phyloP scores from a whole-genome alignment of 2,329 filamentous ascomycete species.

The Paraconiothyrium sp. region DNA sequence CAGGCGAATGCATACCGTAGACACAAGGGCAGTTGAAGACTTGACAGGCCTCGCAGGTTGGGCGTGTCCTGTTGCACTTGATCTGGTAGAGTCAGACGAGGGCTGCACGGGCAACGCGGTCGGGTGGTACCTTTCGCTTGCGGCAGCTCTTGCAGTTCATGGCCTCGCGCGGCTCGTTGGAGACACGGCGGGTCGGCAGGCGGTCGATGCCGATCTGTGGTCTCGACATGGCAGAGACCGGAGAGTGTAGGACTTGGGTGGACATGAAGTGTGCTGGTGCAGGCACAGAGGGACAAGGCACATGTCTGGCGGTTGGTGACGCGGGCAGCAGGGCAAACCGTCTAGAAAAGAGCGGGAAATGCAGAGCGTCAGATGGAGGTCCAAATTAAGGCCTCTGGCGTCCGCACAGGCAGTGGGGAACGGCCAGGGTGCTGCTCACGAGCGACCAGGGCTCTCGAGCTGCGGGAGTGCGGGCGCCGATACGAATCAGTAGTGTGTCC shows the following conservation, averaged over 20 bases:
- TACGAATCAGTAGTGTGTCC: slow-evolving; percentile 36
- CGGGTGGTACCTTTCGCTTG: slow-evolving; percentile 79
- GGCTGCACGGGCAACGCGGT: slow-evolving; percentile 16
- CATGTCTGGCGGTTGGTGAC: slow-evolving; percentile 42
- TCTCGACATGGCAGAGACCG: slow-evolving; percentile 67
- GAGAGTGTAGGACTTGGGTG: slow-evolving; percentile 41
- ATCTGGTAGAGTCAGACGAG: slow-evolving; percentile 66
- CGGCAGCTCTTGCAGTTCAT: slow-evolving; percentile 98
- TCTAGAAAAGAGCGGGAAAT: slow-evolving; percentile 36
- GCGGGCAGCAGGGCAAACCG: slow-evolving; percentile 28
- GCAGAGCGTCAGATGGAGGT: slow-evolving; percentile 44
- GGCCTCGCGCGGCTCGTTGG: slow-evolving; percentile 81
- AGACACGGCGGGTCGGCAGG: slow-evolving; percentile 74
- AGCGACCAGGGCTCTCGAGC: slow-evolving; percentile 41
- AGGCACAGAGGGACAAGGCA: slow-evolving; percentile 34
- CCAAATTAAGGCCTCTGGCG: slow-evolving; percentile 53
- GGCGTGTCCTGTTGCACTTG: slow-evolving; percentile 87
- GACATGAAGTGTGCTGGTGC: slow-evolving; percentile 37
- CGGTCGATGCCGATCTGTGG: slow-evolving; percentile 85
- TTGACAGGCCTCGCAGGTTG: slow-evolving; percentile 87
- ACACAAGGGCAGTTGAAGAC: slow-evolving; percentile 89
- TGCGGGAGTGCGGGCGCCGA: slow-evolving; percentile 45
- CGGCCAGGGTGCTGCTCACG: slow-evolving; percentile 27
- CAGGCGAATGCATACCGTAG: slow-evolving; percentile 69
- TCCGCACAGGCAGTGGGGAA: slow-evolving; percentile 31